Evolutionary conservation across 495 filamentous ascomycete species (phyloP).

Genomic region (Podospora conica): DNA sequence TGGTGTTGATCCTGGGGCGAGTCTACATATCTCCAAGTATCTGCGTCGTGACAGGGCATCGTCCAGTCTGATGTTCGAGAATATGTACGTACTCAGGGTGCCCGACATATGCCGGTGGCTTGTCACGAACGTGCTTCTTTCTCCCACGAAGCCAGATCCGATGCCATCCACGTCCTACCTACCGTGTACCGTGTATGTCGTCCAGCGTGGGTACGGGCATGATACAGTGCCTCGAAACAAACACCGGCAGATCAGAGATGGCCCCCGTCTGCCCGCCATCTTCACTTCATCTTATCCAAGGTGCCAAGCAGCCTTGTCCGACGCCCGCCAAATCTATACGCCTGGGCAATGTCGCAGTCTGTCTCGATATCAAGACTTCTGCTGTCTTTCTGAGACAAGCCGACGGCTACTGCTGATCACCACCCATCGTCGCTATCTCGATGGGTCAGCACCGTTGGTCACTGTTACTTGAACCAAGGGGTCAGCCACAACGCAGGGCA

Average conservation of each 20-base stretch:
- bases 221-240: neutral
- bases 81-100: too few relatives aligned
- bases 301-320: slow-evolving; percentile 26
- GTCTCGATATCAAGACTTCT: neutral
- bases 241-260: neutral
- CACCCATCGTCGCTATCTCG: neutral
- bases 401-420: neutral
- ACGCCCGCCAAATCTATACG: slow-evolving; percentile 19
- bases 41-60: too few relatives aligned
- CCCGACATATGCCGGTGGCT: neutral
- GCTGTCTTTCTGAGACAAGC: neutral
- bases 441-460: neutral
- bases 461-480: neutral
- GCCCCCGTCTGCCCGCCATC: slow-evolving; percentile 16
- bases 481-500: neutral
- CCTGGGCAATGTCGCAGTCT: slow-evolving; percentile 26
- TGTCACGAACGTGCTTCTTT: neutral
- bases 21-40: too few relatives aligned
- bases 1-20: neutral
- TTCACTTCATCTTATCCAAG: slow-evolving; percentile 29
- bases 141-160: neutral
- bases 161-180: too few relatives aligned
- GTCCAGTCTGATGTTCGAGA: neutral
- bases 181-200: too few relatives aligned
- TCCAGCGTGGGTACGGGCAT: too few relatives aligned